Evolutionary conservation across 129 eudicot species (phyloP).

Genomic region (Deinandra increscens): DNA sequence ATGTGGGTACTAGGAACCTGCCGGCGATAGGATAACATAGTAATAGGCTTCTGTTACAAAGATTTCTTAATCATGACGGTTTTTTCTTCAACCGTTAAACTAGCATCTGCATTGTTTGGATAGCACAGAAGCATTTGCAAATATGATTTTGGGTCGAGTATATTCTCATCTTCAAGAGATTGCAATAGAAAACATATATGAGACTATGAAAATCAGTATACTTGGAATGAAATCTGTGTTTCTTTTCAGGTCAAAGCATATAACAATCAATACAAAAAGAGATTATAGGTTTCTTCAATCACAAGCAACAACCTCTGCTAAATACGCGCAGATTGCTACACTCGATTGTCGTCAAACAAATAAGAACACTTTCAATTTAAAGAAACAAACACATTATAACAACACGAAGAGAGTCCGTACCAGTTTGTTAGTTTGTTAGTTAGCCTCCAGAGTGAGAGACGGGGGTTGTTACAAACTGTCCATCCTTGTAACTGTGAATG

Average conservation of each 20-base stretch:
- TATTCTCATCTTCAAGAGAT: background rate
- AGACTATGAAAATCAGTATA: no score
- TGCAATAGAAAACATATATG: no score
- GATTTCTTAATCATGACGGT: conserved; percentile 11
- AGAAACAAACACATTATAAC: conserved; percentile 2
- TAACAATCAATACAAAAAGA: background rate
- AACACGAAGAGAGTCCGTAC: background rate
- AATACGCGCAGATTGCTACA: conserved; percentile 28
- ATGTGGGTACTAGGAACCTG: background rate
- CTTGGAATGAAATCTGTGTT: no score
- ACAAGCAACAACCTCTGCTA: conserved; percentile 30
- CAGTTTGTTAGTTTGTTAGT: background rate
- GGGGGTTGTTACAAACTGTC: conserved; percentile 85
- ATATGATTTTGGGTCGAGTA: background rate
- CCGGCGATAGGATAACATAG: conserved; percentile 34
- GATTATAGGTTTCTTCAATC: conserved; percentile 7
- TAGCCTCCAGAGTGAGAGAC: conserved; percentile 89
- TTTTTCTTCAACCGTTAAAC: background rate
- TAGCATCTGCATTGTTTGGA: background rate
- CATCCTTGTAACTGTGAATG: conserved; percentile 74
- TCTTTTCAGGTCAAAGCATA: background rate
- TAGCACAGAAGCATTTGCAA: background rate
- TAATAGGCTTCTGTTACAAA: conserved; percentile 19
- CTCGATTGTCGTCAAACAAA: background rate
- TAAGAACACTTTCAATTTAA: background rate